Conservation (phyloP, 2,329 filamentous ascomycete genomes). For the Colletotrichum australisinense region DNA sequence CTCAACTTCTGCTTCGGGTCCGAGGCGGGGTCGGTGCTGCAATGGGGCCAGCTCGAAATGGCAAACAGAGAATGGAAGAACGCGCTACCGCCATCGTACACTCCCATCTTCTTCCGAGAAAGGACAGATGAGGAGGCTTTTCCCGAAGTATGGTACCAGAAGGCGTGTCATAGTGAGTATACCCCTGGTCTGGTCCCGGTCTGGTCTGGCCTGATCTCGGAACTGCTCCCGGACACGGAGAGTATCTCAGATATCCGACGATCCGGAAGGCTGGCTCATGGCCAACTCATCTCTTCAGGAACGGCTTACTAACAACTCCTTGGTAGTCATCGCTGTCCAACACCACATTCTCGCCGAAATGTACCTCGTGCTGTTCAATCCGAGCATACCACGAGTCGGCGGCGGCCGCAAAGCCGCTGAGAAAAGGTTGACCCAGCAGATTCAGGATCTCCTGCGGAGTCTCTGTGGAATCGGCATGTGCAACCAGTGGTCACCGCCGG, state of each 20-base stretch:
- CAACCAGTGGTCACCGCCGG: conserved; percentile 66
- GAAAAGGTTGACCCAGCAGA: conserved; percentile 49
- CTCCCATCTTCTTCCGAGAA: conserved; percentile 36
- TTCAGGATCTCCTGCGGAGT: conserved; percentile 60
- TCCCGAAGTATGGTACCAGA: conserved; percentile 37
- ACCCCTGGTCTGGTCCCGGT: not conserved
- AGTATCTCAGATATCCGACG: not conserved
- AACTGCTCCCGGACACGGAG: not conserved
- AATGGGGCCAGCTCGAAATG: conserved; percentile 35
- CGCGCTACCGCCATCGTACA: conserved; percentile 34
- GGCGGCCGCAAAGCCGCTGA: conserved; percentile 44
- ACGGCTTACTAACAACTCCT: conserved; percentile 38
- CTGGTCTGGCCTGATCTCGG: not conserved
- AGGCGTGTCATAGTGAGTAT: conserved; percentile 35
- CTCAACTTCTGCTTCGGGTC: conserved; percentile 71
- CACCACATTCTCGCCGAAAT: conserved; percentile 70
- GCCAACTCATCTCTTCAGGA: conserved; percentile 51
- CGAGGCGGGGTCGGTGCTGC: conserved; percentile 35
- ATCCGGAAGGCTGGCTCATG: conserved; percentile 53
- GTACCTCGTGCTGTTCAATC: conserved; percentile 67
- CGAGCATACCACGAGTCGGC: conserved; percentile 63
- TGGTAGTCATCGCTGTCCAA: conserved; percentile 66
- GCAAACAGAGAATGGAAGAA: conserved; percentile 37
- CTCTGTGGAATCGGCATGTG: conserved; percentile 71
- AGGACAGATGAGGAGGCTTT: conserved; percentile 49